Percentiles rank a stretch among this genome's conserved stretches.
Evolutionary conservation across 2,329 filamentous ascomycete species (phyloP).

Genomic region (Talaromyces amestolkiae): DNA sequence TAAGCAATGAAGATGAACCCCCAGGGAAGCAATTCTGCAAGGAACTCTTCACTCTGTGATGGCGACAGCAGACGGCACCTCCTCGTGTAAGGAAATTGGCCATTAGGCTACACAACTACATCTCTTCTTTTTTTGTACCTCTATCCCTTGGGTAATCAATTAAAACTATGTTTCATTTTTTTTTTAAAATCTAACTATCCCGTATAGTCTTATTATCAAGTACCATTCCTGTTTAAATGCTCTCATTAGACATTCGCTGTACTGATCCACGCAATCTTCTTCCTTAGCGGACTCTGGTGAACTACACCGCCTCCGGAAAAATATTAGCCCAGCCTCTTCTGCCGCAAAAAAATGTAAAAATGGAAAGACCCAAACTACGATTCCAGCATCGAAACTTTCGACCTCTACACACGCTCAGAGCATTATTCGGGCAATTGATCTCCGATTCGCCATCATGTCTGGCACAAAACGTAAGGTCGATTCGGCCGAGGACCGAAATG

Average conservation of each 20-base stretch:
- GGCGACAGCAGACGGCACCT: slow-evolving; percentile 56
- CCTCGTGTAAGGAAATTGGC: slow-evolving; percentile 37
- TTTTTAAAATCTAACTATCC: not conserved
- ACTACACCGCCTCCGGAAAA: slow-evolving; percentile 16
- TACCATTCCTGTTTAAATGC: not conserved
- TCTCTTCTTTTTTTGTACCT: slow-evolving; percentile 23
- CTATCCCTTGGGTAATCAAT: not conserved
- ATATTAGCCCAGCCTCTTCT: not conserved
- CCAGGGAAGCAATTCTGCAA: slow-evolving; percentile 61
- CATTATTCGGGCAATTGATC: not conserved
- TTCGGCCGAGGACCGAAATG: slow-evolving; percentile 37
- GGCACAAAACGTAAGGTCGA: slow-evolving; percentile 44
- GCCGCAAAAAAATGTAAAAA: slow-evolving; percentile 19
- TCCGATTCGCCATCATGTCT: slow-evolving; percentile 30
- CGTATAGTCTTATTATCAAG: not conserved
- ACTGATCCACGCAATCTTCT: not conserved
- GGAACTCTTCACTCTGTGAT: slow-evolving; percentile 54
- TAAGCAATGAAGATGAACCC: slow-evolving; percentile 56
- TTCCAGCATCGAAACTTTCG: not conserved
- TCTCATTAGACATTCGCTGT: not conserved
- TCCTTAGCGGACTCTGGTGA: not conserved
- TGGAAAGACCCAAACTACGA: not conserved
- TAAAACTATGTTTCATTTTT: not conserved
- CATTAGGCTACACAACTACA: slow-evolving; percentile 39
- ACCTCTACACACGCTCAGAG: not conserved